Percentiles rank a stretch among this genome's conserved stretches.
phyloP scores from a whole-genome alignment of 495 filamentous ascomycete genomes.

The Penicillium herquei region DNA sequence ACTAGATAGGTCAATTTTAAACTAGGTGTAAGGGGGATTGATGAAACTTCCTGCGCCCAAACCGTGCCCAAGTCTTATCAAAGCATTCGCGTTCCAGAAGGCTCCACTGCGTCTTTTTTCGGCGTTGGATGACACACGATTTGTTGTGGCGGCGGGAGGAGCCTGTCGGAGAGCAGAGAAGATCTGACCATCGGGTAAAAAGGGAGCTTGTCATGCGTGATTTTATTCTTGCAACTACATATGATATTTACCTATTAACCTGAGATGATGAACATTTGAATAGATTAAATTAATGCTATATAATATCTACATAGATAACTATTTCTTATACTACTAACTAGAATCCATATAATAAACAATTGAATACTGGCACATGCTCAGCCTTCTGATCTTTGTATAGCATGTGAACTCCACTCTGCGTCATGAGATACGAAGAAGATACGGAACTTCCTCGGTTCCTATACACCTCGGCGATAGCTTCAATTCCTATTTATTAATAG shows the following conservation, averaged over 20 bases:
- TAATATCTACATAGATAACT: not conserved
- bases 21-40: too few relatives aligned
- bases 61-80: not conserved
- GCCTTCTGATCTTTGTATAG: too few relatives aligned
- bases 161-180: slow-evolving; percentile 16
- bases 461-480: not conserved
- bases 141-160: slow-evolving; percentile 8
- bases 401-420: slow-evolving; percentile 16
- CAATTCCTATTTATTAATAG: not conserved
- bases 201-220: not conserved
- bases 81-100: slow-evolving; percentile 3
- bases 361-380: too few relatives aligned
- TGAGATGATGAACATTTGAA: too few relatives aligned
- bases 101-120: slow-evolving; percentile 30
- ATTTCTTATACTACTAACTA: not conserved
- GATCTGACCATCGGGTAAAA: slow-evolving; percentile 1
- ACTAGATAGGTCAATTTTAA: too few relatives aligned
- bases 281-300: not conserved
- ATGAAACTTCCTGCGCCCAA: too few relatives aligned
- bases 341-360: too few relatives aligned
- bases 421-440: slow-evolving; percentile 10
- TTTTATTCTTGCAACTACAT: not conserved
- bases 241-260: too few relatives aligned
- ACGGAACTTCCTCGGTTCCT: slow-evolving; percentile 13
- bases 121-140: slow-evolving; percentile 31